Evolutionary conservation across 345 rosid species (phyloP), one percentile per base, ranked within the genome.

Genomic region (Theobroma cacao): DNA sequence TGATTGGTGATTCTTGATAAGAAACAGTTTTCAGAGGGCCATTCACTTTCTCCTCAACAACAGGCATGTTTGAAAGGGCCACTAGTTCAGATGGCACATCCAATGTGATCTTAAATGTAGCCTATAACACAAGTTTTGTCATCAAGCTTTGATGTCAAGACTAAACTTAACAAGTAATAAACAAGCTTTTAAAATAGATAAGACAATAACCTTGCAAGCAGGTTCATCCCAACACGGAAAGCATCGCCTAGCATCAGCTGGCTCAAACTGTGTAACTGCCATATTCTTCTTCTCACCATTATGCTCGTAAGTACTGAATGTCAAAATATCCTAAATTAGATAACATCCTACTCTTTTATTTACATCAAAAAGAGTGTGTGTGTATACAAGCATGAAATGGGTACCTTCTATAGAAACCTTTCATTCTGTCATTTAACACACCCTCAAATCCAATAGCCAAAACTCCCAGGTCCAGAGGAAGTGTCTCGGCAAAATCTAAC

Each of bases 201-300:
- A 38, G 20, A 24, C 28, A 30, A 15, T 79, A 41, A 92, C 99
- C 97, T 96, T 96, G 97, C 92, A 91, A 78, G 94, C 92, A 77
- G 99, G 99, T 83, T 96, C 98, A 77, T 96, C 99, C 99, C 99
- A 94, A 75, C 99, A 96, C 0, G 99, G 99, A 81, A 96, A 94
- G 83, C 97, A 96, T 79, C 90, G 87, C 81, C 99, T 89, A 33
- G 98, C 98, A 87, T 96, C 97, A 72, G 90, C 97, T 5, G 98
- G 98, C 85, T 94, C 99, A 82, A 96, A 96, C 83, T 96, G 98
- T 1, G 98, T 96, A 65, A 94, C 99, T 5, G 97, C 99, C 99
- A 96, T 92, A 64, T 96, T 92, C 92, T 88, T 96, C 90, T 89
- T 94, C 87, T 92, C 94, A 72, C 95, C 99, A 36, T 94, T 80